phyloP scores from a whole-genome alignment of 495 filamentous ascomycete genomes.

The Massariosphaeria phaeospora region DNA sequence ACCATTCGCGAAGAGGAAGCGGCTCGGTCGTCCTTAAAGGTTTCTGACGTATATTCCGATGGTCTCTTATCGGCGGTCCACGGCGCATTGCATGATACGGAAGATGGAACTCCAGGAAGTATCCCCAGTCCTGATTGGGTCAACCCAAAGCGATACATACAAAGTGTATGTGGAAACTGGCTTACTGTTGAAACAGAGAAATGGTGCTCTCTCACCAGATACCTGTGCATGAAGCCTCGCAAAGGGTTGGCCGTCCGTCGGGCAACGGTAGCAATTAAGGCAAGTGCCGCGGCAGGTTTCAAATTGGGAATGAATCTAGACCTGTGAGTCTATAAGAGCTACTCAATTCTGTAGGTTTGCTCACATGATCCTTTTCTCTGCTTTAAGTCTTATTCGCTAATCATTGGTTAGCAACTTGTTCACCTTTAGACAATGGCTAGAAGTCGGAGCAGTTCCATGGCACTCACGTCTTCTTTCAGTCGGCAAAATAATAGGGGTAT shows the following conservation, averaged over 20 bases:
- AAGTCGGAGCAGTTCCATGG: too few relatives aligned
- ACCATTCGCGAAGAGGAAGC: background rate
- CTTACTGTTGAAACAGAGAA: conserved; percentile 1
- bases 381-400: too few relatives aligned
- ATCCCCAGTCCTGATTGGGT: conserved; percentile 5
- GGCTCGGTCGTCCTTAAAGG: background rate
- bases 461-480: too few relatives aligned
- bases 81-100: conserved; percentile 8
- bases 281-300: conserved; percentile 1
- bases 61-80: background rate
- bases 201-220: background rate
- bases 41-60: background rate
- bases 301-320: conserved; percentile 10
- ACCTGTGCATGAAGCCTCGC: conserved; percentile 6
- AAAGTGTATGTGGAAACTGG: background rate
- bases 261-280: conserved; percentile 3
- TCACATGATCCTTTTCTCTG: too few relatives aligned
- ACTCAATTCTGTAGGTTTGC: too few relatives aligned
- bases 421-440: too few relatives aligned
- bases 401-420: too few relatives aligned
- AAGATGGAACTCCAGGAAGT: conserved; percentile 14
- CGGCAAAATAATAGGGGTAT: too few relatives aligned
- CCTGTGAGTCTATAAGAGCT: too few relatives aligned
- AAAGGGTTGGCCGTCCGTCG: background rate
- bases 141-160: background rate